Evolutionary conservation across 441 rosid genomes (phyloP), one percentile per base, ranked within the genome.

Genomic region (Erysimum pusillum): DNA sequence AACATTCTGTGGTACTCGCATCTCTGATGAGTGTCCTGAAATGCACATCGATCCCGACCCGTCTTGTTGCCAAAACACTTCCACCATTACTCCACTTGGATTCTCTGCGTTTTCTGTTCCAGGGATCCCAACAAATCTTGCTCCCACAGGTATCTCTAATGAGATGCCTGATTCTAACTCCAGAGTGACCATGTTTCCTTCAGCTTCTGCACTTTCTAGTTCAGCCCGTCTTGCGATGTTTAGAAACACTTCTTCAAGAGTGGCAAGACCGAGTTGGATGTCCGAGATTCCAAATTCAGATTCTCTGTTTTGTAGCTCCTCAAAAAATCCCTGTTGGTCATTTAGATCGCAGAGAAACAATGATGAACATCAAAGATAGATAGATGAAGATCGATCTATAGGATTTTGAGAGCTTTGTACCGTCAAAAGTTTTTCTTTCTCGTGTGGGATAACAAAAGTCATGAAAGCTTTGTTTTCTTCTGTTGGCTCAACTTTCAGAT

Each of bases 191-290:
- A 86, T 60, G 57, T 86, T 84, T 70, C 90, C 91, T 63, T 96
- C 94, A 14, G 86, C 85, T 0, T 88, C 80, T 60, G 99, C 98
- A 42, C 71, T 89, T 86, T 96, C 99, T 48, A 93, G 86, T 77
- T 91, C 97, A 12, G 98, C 97, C 58, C 83, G 85, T 83, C 81
- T 87, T 39, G 99, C 97, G 5, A 95, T 95, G 59, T 88, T 93
- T 15, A 93, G 77, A 88, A 93, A 96, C 74, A 93, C 98, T 82
- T 96, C 98, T 85, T 93, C 97, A 5, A 96, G 95, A 9, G 98
- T 93, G 25, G 97, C 74, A 54, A 93, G 94, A 45, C 97, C 90
- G 4, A 95, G 89, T 76, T 93, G 99, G 53, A 93, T 87, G 74
- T 96, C 93, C 4, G 91, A 75, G 75, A 93, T 85, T 17, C 91